These are phyloP conservation scores for Berberis vulgaris DNA, from an alignment of 164 flowering plant species.

Conservation along the genomic window DNA sequence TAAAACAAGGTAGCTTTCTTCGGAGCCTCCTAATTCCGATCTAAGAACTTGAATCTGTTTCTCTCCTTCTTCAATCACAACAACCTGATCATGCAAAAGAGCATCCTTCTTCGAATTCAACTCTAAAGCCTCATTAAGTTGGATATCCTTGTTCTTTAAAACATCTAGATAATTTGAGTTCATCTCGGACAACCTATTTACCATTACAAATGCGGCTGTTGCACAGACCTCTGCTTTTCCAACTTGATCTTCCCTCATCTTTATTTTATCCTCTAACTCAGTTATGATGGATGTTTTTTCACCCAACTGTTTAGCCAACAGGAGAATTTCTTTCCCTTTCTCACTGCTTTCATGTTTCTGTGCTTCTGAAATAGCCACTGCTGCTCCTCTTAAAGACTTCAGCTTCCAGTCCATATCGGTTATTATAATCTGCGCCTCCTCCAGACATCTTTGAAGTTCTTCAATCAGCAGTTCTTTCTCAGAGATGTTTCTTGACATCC, in stretches of 20 bases:
- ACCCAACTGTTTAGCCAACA: slow-evolving; percentile 38
- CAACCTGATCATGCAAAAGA: slow-evolving; percentile 31
- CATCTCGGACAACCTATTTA: slow-evolving; percentile 53
- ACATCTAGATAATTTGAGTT: slow-evolving; percentile 21
- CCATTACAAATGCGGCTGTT: slow-evolving; percentile 62
- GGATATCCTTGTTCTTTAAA: slow-evolving; percentile 30
- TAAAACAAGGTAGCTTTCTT: slow-evolving; percentile 25
- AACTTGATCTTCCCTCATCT: slow-evolving; percentile 30
- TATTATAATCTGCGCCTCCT: slow-evolving; percentile 52
- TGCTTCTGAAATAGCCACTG: slow-evolving; percentile 68
- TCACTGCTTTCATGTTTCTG: slow-evolving; percentile 67
- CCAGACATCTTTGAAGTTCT: slow-evolving; percentile 55
- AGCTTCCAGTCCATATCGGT: slow-evolving; percentile 73
- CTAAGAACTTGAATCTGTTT: slow-evolving; percentile 27
- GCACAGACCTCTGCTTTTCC: slow-evolving; percentile 49
- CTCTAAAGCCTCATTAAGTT: slow-evolving; percentile 30
- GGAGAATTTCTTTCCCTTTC: slow-evolving; percentile 49
- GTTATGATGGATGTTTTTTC: slow-evolving; percentile 22
- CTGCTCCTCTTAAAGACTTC: slow-evolving; percentile 79
- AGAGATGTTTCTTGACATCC: slow-evolving; percentile 32
- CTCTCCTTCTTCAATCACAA: slow-evolving; percentile 33
- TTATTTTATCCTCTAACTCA: slow-evolving; percentile 34
- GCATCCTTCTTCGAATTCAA: slow-evolving; percentile 31
- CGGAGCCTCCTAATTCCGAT: slow-evolving; percentile 23
- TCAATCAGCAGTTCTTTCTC: slow-evolving; percentile 76